Conservation (phyloP, 2,329 filamentous ascomycete genomes). For the Juglanconis sp. region DNA sequence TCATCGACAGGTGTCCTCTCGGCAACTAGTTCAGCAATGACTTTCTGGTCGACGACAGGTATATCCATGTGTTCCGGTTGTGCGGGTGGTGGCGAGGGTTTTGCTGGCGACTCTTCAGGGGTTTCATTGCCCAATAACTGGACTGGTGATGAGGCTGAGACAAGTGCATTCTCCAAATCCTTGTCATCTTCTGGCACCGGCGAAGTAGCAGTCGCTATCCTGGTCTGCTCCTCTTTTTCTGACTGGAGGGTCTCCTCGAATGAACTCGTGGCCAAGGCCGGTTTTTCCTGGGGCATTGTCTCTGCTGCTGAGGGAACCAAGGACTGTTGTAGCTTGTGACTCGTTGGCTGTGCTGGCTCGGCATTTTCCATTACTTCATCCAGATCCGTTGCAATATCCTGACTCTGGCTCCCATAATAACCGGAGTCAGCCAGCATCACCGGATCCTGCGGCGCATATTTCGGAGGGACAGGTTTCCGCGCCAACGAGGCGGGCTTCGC, state of each 20-base stretch:
- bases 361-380: constrained; percentile 11
- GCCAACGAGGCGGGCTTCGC: constrained; percentile 26
- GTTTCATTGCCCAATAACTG: constrained; percentile 8
- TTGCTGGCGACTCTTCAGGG: constrained; percentile 9
- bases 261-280: constrained; percentile 29
- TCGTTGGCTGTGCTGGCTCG: constrained; percentile 8
- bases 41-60: background rate
- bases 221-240: constrained; percentile 42
- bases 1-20: constrained; percentile 17
- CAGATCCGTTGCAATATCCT: constrained; percentile 42
- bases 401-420: constrained; percentile 66
- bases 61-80: background rate
- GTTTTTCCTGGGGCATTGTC: constrained; percentile 17
- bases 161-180: constrained; percentile 1
- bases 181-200: constrained; percentile 14
- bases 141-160: constrained; percentile 20
- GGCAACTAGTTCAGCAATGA: constrained; percentile 18
- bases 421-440: constrained; percentile 59
- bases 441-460: constrained; percentile 29
- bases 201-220: constrained; percentile 17
- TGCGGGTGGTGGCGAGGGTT: constrained; percentile 14
- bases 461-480: constrained; percentile 32
- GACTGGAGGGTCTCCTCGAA: constrained; percentile 40
- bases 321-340: background rate
- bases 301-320: constrained; percentile 13